Evolutionary conservation across 441 rosid species (phyloP).

Genomic region (Biscutella laevigata): DNA sequence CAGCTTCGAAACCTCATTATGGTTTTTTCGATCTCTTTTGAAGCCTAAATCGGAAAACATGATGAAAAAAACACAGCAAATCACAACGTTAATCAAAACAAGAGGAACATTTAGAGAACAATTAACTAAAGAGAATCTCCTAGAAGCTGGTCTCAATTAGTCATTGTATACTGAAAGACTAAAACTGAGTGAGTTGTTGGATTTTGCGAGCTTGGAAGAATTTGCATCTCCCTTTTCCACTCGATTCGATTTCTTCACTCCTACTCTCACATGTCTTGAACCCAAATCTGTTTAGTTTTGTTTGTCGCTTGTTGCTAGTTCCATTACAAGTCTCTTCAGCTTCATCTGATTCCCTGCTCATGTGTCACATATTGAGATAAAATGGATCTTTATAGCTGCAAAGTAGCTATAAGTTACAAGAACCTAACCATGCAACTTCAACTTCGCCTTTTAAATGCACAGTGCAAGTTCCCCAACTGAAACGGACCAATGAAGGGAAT

Average conservation of each 20-base stretch:
- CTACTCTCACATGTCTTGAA: slow-evolving; percentile 53
- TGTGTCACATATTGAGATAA: neutral
- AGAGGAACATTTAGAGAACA: neutral
- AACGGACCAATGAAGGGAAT: slow-evolving; percentile 78
- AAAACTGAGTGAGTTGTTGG: slow-evolving; percentile 59
- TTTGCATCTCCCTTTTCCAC: slow-evolving; percentile 80
- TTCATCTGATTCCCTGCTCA: slow-evolving; percentile 59
- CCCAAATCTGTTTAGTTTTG: slow-evolving; percentile 63
- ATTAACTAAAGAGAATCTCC: neutral
- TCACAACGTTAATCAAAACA: neutral
- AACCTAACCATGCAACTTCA: slow-evolving; percentile 70
- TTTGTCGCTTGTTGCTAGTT: slow-evolving; percentile 47
- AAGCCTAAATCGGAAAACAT: too few relatives aligned
- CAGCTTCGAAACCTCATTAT: too few relatives aligned
- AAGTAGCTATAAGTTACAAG: neutral
- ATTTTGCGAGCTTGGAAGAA: slow-evolving; percentile 76
- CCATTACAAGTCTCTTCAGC: slow-evolving; percentile 42
- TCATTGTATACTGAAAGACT: slow-evolving; percentile 10
- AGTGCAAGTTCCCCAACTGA: slow-evolving; percentile 96
- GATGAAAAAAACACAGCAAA: too few relatives aligned
- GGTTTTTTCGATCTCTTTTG: too few relatives aligned
- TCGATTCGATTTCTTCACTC: slow-evolving; percentile 66
- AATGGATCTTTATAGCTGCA: too few relatives aligned
- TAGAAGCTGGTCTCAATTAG: neutral
- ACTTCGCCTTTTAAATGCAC: slow-evolving; percentile 49